Evolutionary conservation across 106 monocot species (phyloP), one percentile per base, ranked within the genome.

Genomic region (Apostasia shenzhenica): DNA sequence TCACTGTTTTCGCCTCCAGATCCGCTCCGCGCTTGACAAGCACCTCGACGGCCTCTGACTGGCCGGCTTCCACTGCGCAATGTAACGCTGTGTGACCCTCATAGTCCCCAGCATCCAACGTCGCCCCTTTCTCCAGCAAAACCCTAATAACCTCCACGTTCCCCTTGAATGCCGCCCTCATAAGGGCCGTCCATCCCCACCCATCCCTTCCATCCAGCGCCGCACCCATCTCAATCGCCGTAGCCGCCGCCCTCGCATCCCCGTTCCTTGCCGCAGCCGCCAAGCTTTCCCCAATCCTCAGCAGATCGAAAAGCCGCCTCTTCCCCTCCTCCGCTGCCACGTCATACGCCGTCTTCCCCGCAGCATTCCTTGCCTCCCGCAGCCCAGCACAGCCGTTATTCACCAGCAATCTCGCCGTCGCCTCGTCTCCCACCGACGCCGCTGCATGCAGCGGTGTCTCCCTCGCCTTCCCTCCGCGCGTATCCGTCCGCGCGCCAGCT

Each of bases 91-190:
- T 80, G 77, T 80, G 82, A 11, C 82, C 86, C 37, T 86, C 80
- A 4, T 59, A 79, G 44, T 86, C 82, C 54, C 71, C 57, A 11
- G 76, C 79, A 41, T 77, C 74, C 13, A 82, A 6, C 37, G 73
- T 71, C n/a, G 79, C 81, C 11, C 82, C 86, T 52, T 61, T 76
- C 26, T 71, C 79, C 45, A 79, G 10, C 14, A 86, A 48, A 70
- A 14, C 63, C 68, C 71, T 75, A 51, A 79, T 68, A 3, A 72
- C 55, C 54, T 80, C 77, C 52, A 54, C 60, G 42, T 71, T 67
- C 26, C 86, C 86, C 58, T 86, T 86, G 63, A 86, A 82, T 70
- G 61, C 82, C 14, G 86, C 86, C 52, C 82, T 48, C 77, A 82
- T 82, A 53, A 86, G 61, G 39, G 86, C 64, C 43, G 86, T 86